Conservation (phyloP, 1,139 yeast genomes). For the Starmera stellimalicola region DNA sequence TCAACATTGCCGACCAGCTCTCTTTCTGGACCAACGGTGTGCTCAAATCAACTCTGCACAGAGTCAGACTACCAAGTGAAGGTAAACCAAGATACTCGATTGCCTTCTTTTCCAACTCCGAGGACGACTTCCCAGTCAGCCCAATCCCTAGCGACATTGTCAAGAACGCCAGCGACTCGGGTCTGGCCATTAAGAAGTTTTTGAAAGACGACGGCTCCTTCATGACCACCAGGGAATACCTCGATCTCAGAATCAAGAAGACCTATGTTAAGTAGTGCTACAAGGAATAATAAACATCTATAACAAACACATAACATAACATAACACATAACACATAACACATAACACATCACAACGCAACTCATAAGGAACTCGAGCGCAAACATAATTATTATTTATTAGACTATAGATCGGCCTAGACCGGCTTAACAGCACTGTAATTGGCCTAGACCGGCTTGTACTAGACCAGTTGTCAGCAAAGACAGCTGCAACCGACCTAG, state of each 20-base stretch:
- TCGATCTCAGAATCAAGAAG: conserved; percentile 52
- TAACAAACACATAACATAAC: no score
- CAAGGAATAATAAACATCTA: no score
- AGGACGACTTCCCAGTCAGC: conserved; percentile 49
- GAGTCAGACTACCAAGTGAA: conserved; percentile 61
- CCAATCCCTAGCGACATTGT: conserved; percentile 63
- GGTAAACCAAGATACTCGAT: conserved; percentile 65
- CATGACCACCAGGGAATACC: conserved; percentile 61
- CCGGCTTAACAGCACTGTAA: no score
- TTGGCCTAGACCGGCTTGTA: no score
- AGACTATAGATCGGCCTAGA: no score
- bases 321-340: no score
- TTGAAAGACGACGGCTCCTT: conserved; percentile 26
- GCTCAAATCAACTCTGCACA: conserved; percentile 61
- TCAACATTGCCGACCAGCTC: conserved; percentile 70
- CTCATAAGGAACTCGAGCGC: no score
- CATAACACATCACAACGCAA: no score
- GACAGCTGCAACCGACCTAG: no score
- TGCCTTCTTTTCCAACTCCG: conserved; percentile 77
- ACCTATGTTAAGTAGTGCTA: conserved; percentile 37
- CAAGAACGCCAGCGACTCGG: conserved; percentile 25
- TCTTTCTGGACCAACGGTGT: conserved; percentile 76
- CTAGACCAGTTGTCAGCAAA: no score
- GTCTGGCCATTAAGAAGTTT: conserved; percentile 34
- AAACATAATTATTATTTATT: no score